phyloP scores from a whole-genome alignment of 73 alveolate genomes.

The Diophrys appendiculata region DNA sequence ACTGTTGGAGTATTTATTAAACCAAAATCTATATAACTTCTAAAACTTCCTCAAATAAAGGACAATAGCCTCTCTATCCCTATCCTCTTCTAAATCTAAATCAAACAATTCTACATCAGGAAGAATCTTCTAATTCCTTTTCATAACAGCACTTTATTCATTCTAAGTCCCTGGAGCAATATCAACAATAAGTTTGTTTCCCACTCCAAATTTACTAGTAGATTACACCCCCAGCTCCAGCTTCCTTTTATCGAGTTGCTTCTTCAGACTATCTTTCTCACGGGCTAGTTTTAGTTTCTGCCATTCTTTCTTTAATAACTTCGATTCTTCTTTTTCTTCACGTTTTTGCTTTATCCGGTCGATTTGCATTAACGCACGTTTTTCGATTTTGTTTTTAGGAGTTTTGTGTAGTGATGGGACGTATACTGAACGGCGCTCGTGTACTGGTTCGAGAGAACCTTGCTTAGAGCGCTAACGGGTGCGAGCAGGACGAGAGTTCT shows the following conservation, averaged over 20 bases:
- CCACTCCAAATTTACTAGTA: slow-evolving; percentile 16
- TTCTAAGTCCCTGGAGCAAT: not conserved
- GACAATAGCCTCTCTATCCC: slow-evolving; percentile 59
- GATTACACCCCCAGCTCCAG: slow-evolving; percentile 56
- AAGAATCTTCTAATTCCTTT: slow-evolving; percentile 4
- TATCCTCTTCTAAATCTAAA: slow-evolving; percentile 61
- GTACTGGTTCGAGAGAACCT: not conserved
- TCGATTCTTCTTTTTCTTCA: not conserved
- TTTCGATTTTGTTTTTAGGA: slow-evolving; percentile 23
- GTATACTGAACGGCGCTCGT: not conserved
- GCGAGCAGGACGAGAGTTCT: not conserved
- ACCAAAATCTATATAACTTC: slow-evolving; percentile 62
- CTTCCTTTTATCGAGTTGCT: slow-evolving; percentile 51
- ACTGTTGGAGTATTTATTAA: slow-evolving; percentile 68
- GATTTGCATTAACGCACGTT: slow-evolving; percentile 9
- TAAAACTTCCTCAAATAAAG: slow-evolving; percentile 50
- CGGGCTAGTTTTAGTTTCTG: not conserved
- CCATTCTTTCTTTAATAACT: slow-evolving; percentile 10
- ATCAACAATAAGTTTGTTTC: not conserved
- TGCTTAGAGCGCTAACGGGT: not conserved
- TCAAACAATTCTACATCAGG: slow-evolving; percentile 39
- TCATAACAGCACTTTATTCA: not conserved
- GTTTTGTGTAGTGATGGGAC: slow-evolving; percentile 4
- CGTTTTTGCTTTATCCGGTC: slow-evolving; percentile 15
- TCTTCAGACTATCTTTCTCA: slow-evolving; percentile 23